These are phyloP conservation scores for Sambucus nigra DNA, from an alignment of 129 eudicot genomes.

Conservation along the genomic window DNA sequence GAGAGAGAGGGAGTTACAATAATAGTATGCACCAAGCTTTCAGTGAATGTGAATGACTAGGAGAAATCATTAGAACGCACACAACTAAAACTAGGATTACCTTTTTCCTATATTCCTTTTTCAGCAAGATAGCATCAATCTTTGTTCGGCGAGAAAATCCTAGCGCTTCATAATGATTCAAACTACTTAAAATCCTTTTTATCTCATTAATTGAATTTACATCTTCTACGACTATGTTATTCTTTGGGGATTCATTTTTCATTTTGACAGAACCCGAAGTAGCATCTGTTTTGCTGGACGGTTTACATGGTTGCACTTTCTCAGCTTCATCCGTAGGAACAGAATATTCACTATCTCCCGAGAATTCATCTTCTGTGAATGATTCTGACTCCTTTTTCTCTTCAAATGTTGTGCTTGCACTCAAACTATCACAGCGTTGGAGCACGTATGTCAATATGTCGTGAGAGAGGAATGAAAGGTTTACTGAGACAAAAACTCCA, in stretches of 20 bases:
- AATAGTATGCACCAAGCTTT: not conserved
- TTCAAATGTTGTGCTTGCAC: slow-evolving; percentile 61
- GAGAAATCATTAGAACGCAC: not conserved
- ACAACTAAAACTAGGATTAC: slow-evolving; percentile 24
- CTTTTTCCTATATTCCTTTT: slow-evolving; percentile 90
- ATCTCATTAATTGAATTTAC: slow-evolving; percentile 55
- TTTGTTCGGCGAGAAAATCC: slow-evolving; percentile 57
- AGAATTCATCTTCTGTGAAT: slow-evolving; percentile 57
- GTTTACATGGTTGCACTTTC: slow-evolving; percentile 35
- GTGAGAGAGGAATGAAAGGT: slow-evolving; percentile 77
- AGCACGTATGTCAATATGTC: slow-evolving; percentile 56
- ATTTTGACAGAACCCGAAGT: slow-evolving; percentile 31
- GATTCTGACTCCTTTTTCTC: slow-evolving; percentile 51
- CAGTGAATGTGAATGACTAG: not conserved
- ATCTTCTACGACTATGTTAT: slow-evolving; percentile 52
- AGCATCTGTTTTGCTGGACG: slow-evolving; percentile 32
- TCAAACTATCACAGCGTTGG: slow-evolving; percentile 79
- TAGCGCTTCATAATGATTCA: slow-evolving; percentile 75
- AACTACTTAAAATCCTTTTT: slow-evolving; percentile 54
- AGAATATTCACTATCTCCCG: slow-evolving; percentile 51
- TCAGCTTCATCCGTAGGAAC: slow-evolving; percentile 49
- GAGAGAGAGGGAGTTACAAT: not conserved
- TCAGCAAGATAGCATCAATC: slow-evolving; percentile 50
- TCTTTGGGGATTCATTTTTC: slow-evolving; percentile 39
- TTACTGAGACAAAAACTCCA: slow-evolving; percentile 65